Evolutionary conservation across 257 asterid genomes (phyloP), one percentile per base, ranked within the genome.

Genomic region (Solanum etuberosum): DNA sequence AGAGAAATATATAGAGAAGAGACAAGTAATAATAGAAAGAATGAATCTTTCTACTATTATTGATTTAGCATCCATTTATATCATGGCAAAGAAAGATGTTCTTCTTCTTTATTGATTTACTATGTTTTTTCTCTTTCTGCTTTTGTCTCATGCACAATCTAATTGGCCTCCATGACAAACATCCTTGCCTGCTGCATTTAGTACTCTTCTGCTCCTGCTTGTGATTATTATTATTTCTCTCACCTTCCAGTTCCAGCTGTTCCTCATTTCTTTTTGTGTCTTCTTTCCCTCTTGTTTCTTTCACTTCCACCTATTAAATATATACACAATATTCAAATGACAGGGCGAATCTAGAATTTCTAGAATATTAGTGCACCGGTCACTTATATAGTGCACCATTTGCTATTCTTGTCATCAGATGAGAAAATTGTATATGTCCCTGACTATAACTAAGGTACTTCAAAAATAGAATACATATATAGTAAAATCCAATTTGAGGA

Each of bases 111-210:
- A 48, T 29, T 18, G 85, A 48, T 46, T 81, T 81, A 81, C 86
- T 92, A 67, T 89, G 90, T 67, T 89, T 90, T 86, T 89, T 91
- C 78, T 80, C 87, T 20, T 48, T 91, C 83, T 83, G 85, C 86
- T 86, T 90, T 48, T 78, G 89, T 89, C 88, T 90, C 89, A 93
- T 70, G 13, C 81, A 90, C 85, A 94, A 92, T 76, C 82, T 91
- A n/a, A n/a, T n/a, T 61, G 65, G 65, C 92, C 91, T 89, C 73
- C 92, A 90, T 68, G 94, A 87, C 72, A 93, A 85, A 83, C 98
- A 92, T 37, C 98, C 94, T 65, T 37, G 40, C 57, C 88, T 89
- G 89, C 88, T 68, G 38, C 76, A 13, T 5, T 14, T 14, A 31
- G 23, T 68, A 29, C 74, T 6, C 10, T 32, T 67, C 90, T 71